Conservation (phyloP, 148 eudicot genomes). For the Rhododendron simsii region DNA sequence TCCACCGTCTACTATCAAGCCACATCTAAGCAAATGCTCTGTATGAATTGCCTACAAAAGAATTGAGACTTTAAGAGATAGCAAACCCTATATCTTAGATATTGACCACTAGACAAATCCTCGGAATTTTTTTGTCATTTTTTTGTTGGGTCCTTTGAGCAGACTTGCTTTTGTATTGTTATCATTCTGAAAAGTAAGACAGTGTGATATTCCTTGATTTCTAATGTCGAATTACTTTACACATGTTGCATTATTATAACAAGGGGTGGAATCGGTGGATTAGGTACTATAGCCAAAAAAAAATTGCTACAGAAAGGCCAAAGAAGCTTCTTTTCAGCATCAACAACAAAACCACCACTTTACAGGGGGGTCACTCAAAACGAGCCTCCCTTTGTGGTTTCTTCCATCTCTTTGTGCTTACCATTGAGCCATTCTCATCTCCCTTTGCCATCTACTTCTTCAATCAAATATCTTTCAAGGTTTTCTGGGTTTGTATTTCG, state of each 20-base stretch:
- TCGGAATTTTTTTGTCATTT: background rate
- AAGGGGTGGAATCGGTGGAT: background rate
- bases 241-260: background rate
- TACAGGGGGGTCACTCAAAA: background rate
- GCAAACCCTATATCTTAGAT: no score
- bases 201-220: background rate
- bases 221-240: background rate
- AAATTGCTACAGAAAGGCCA: conserved; percentile 14
- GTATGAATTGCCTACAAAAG: no score
- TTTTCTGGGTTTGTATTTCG: background rate
- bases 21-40: background rate
- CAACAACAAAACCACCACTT: conserved; percentile 28
- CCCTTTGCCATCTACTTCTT: background rate
- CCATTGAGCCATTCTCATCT: background rate
- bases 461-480: conserved; percentile 2
- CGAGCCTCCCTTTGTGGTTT: background rate
- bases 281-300: background rate
- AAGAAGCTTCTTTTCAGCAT: conserved; percentile 39
- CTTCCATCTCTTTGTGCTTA: background rate
- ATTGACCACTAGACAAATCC: no score
- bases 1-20: background rate
- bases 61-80: no score
- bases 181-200: background rate
- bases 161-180: background rate
- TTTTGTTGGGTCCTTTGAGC: background rate